phyloP scores from a whole-genome alignment of 495 filamentous ascomycete genomes.

The Viridothelium virens region DNA sequence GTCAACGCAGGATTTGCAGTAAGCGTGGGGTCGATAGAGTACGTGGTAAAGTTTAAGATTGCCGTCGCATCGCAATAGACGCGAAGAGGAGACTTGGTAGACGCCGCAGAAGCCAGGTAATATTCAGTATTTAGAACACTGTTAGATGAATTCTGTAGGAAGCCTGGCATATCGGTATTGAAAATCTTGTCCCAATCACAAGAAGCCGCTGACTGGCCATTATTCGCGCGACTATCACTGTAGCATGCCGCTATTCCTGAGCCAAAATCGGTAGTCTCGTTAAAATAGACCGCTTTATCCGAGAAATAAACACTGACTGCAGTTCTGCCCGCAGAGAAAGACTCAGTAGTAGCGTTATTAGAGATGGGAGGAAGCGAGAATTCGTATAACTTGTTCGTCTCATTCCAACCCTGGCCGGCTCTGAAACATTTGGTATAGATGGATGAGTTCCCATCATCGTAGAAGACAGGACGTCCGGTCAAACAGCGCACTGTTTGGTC shows the following conservation, averaged over 20 bases:
- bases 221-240: slow-evolving; percentile 7
- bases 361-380: slow-evolving; percentile 17
- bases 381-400: slow-evolving; percentile 13
- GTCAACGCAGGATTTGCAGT: slow-evolving; percentile 18
- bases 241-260: slow-evolving; percentile 19
- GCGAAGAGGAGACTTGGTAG: background rate
- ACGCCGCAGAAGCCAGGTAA: background rate
- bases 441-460: background rate
- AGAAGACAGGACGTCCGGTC: background rate
- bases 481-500: slow-evolving; percentile 6
- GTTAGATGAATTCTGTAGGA: slow-evolving; percentile 11
- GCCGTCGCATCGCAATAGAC: slow-evolving; percentile 11
- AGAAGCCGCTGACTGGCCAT: slow-evolving; percentile 4
- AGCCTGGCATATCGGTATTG: slow-evolving; percentile 11
- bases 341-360: background rate
- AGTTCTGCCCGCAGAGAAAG: background rate
- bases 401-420: slow-evolving; percentile 8
- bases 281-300: slow-evolving; percentile 19
- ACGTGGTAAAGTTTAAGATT: slow-evolving; percentile 19
- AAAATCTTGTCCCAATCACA: slow-evolving; percentile 30
- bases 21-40: slow-evolving; percentile 20
- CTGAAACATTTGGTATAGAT: slow-evolving; percentile 14
- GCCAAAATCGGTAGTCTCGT: slow-evolving; percentile 11
- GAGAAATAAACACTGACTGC: slow-evolving; percentile 20
- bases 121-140: slow-evolving; percentile 8